Evolutionary conservation across 208 protist species (phyloP).

Genomic region (Herpetomonas samuelpessoai): DNA sequence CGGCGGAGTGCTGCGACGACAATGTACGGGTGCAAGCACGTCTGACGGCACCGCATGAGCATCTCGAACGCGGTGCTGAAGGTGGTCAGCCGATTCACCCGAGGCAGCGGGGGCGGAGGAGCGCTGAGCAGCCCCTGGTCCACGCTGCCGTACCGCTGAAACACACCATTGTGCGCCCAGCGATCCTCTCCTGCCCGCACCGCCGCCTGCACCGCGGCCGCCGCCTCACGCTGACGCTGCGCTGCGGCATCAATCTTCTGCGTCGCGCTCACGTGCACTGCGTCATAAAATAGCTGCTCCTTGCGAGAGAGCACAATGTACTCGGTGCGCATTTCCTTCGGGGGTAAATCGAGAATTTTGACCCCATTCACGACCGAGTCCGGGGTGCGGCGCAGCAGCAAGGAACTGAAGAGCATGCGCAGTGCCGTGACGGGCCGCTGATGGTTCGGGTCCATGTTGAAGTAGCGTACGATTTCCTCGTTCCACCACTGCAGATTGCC

Average conservation of each 20-base stretch:
- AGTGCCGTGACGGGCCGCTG: constrained; percentile 51
- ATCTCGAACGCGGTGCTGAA: constrained; percentile 83
- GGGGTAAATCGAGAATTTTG: constrained; percentile 46
- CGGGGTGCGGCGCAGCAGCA: constrained; percentile 64
- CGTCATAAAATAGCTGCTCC: constrained; percentile 47
- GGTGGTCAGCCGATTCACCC: constrained; percentile 18
- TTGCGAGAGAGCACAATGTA: constrained; percentile 32
- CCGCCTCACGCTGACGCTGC: not conserved
- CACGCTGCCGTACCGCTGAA: not conserved
- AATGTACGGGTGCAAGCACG: constrained; percentile 81
- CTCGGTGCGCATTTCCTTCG: constrained; percentile 26
- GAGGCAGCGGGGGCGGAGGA: not conserved
- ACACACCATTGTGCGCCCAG: not conserved
- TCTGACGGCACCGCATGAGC: constrained; percentile 82
- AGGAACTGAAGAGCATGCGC: constrained; percentile 40
- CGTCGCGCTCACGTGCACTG: constrained; percentile 41
- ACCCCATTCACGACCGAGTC: constrained; percentile 38
- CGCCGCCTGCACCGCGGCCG: too few relatives aligned
- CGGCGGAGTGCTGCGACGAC: constrained; percentile 58
- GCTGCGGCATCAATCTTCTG: constrained; percentile 31
- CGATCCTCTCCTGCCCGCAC: too few relatives aligned
- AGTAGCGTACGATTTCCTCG: constrained; percentile 49
- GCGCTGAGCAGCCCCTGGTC: not conserved
- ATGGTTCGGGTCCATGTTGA: constrained; percentile 37
- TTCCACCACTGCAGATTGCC: constrained; percentile 64